A percentile compares a stretch with the other conserved stretches of the same genome.
phyloP scores from a whole-genome alignment of 257 asterid genomes.

The Jasminum sambac region DNA sequence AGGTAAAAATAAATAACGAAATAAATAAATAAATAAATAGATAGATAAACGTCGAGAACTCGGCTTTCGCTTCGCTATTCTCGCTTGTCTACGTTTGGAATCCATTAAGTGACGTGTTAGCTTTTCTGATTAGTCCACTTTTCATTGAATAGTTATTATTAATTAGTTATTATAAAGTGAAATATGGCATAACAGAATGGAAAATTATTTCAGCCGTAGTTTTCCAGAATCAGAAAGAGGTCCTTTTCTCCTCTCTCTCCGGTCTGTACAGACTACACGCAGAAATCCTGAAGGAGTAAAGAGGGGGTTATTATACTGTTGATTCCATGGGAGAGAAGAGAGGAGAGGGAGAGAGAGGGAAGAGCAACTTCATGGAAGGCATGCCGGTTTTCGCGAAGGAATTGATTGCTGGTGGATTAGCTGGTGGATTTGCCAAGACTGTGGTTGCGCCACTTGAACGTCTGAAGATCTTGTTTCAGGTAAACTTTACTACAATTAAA shows the following conservation, averaged over 20 bases:
- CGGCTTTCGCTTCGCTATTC: no score
- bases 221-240: no score
- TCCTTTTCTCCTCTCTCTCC: background rate
- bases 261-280: background rate
- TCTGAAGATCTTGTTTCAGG: slow-evolving; percentile 94
- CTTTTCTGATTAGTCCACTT: no score
- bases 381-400: slow-evolving; percentile 80
- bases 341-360: slow-evolving; percentile 39
- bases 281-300: background rate
- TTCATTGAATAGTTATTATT: no score
- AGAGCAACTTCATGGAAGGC: slow-evolving; percentile 43
- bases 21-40: no score
- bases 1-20: no score
- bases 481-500: slow-evolving; percentile 6
- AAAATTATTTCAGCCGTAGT: no score
- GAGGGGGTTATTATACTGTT: background rate
- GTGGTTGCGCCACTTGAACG: slow-evolving; percentile 97
- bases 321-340: slow-evolving; percentile 55
- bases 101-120: no score
- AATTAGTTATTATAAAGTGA: no score
- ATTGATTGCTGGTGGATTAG: slow-evolving; percentile 87
- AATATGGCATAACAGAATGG: no score
- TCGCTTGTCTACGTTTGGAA: no score
- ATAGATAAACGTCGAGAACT: no score
- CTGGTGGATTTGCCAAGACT: slow-evolving; percentile 93